Conservation (phyloP, 495 filamentous ascomycete species). For the Corynascus novoguineensis region DNA sequence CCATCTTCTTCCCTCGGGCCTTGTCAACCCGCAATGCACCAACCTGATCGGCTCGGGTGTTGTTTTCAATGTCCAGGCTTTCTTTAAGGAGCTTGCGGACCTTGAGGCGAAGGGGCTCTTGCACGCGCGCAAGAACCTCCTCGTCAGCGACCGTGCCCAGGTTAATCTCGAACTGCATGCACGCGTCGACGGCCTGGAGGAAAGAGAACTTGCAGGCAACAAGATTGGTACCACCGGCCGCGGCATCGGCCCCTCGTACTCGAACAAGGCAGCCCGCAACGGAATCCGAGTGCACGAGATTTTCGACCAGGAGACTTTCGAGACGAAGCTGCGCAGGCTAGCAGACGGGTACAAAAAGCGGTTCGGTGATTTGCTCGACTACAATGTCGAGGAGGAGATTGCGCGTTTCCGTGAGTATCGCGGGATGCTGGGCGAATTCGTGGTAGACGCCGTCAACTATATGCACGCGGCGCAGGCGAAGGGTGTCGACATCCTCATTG, state of each 20-base stretch:
- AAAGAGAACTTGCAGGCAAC: conserved; percentile 59
- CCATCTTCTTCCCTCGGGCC: conserved; percentile 61
- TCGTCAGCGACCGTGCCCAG: conserved; percentile 76
- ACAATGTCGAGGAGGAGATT: conserved; percentile 80
- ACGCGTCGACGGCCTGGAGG: conserved; percentile 75
- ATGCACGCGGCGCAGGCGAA: conserved; percentile 51
- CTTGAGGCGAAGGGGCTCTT: conserved; percentile 67
- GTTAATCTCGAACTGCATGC: conserved; percentile 81
- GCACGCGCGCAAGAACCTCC: conserved; percentile 59
- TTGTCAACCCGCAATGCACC: conserved; percentile 67
- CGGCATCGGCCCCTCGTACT: conserved; percentile 78
- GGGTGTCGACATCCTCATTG: conserved; percentile 66
- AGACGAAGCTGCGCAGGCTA: conserved; percentile 63
- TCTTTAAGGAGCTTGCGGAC: conserved; percentile 78
- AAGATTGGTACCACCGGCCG: conserved; percentile 54
- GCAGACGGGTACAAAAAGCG: conserved; percentile 62
- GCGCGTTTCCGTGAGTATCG: conserved; percentile 58
- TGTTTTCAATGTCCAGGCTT: conserved; percentile 68
- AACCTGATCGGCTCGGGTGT: conserved; percentile 85
- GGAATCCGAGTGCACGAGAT: conserved; percentile 74
- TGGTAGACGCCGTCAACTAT: conserved; percentile 63
- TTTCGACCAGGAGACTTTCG: conserved; percentile 62
- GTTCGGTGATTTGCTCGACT: conserved; percentile 67
- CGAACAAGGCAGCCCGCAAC: conserved; percentile 68
- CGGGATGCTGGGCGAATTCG: conserved; percentile 57